Percentiles rank a stretch among this genome's conserved stretches.
Conservation (phyloP, 169 alveolate genomes). For the Cytauxzoon felis region DNA sequence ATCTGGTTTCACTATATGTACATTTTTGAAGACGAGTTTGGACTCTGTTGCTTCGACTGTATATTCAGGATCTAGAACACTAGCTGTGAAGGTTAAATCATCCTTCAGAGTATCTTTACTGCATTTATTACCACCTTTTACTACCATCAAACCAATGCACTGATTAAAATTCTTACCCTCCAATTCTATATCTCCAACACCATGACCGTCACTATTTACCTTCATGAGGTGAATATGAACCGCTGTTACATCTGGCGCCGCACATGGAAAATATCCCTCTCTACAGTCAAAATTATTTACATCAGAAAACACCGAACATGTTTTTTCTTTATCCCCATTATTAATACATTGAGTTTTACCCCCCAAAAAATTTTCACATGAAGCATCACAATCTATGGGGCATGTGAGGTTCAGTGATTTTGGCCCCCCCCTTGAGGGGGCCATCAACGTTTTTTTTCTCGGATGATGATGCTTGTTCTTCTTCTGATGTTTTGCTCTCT, state of each 20-base stretch:
- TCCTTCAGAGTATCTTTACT: neutral
- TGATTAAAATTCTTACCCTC: slow-evolving; percentile 35
- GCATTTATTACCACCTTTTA: neutral
- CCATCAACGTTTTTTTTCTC: neutral
- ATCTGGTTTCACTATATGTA: slow-evolving; percentile 24
- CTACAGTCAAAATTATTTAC: slow-evolving; percentile 9
- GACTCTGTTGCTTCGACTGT: neutral
- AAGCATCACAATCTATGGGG: slow-evolving; percentile 27
- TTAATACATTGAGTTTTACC: slow-evolving; percentile 45
- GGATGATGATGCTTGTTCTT: neutral
- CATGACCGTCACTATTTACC: neutral
- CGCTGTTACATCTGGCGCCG: slow-evolving; percentile 20
- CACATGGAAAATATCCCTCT: slow-evolving; percentile 16
- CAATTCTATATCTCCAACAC: slow-evolving; percentile 18
- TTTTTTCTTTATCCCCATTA: neutral
- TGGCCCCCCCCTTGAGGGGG: neutral
- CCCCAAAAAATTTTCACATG: slow-evolving; percentile 32
- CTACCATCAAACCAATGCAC: slow-evolving; percentile 29
- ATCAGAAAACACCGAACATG: slow-evolving; percentile 25
- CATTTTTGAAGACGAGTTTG: slow-evolving; percentile 14
- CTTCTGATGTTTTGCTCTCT: neutral
- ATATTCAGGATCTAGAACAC: slow-evolving; percentile 17
- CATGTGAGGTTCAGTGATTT: neutral
- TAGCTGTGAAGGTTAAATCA: slow-evolving; percentile 22
- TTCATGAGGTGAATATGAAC: slow-evolving; percentile 7